Base-by-base conservation (phyloP, 2,329 filamentous ascomycete genomes). In the Metarhizium brunneum region DNA sequence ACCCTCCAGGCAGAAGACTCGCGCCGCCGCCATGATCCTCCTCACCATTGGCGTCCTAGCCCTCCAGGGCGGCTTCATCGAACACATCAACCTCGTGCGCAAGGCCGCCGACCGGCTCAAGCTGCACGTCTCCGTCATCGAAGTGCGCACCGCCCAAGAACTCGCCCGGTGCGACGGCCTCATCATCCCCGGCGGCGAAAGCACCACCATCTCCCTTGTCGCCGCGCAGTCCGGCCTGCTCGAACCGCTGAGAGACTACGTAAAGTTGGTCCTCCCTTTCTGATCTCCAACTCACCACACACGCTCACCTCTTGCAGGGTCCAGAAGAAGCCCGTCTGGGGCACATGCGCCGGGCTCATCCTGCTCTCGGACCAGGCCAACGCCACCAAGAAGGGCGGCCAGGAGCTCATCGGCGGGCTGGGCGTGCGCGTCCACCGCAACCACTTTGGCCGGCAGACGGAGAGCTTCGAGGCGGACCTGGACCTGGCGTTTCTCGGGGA, bases 321-420 rank as follows among this genome's bases (percentile, higher is more conserved):
- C 45, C 75, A 83, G 53, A 83, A 87, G 62, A 91, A 88, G 63
- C 92, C 92, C 11, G 89, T 88, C 29, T 99, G 92, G 92, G 94
- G 94, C 56, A 97, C 94, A 20, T 99, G 94, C 69, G 94, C 94
- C 13, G 94, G 94, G 10, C 80, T 97, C 56, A 96, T 99, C 63
- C 76, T 97, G 51, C 84, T 99, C 52, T 87, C 91, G 2, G 88
- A 96, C 65, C 85, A 87, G 57, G 92, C 91, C 52, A 95, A 92
- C 69, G 83, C 86, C 59, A 91, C 89, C 42, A 97, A 96, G 69
- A 85, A 88, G 65, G 91, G 90, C 47, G 92, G 92, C 0, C 94
- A 97, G 70, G 90, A 96, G 57, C 80, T 97, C 54, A 90, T 99
- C 59, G 94, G 94, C 14, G 94, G 94, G 2, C 79, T 99, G 42